phyloP scores from a whole-genome alignment of 2,329 filamentous ascomycete genomes.

The Ophiocordyceps camponoti-leonardi region DNA sequence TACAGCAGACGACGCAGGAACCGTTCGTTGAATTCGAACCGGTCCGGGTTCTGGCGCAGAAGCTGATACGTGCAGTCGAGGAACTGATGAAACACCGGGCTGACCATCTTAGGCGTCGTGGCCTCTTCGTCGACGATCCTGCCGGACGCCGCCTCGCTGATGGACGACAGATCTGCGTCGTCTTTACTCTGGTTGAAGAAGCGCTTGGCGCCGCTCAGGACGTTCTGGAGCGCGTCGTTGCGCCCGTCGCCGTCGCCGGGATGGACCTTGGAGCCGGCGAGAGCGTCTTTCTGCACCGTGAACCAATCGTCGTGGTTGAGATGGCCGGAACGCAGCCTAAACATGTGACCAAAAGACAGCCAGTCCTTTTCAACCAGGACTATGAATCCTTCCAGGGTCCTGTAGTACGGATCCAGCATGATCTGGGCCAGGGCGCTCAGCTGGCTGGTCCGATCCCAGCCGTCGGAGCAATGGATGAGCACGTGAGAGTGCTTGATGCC shows the following conservation, averaged over 20 bases:
- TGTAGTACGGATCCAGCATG: conserved; percentile 88
- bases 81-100: conserved; percentile 95
- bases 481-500: conserved; percentile 90
- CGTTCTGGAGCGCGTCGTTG: conserved; percentile 69
- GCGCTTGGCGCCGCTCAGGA: conserved; percentile 73
- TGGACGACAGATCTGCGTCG: conserved; percentile 41
- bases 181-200: conserved; percentile 60
- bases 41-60: conserved; percentile 64
- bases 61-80: conserved; percentile 89
- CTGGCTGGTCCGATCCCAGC: conserved; percentile 95
- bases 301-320: conserved; percentile 93
- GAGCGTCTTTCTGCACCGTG: conserved; percentile 63
- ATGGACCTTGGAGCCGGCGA: conserved; percentile 44
- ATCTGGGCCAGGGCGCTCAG: conserved; percentile 82
- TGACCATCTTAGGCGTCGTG: conserved; percentile 78
- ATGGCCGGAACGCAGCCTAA: conserved; percentile 77
- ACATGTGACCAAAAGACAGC: conserved; percentile 96
- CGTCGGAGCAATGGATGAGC: conserved; percentile 93
- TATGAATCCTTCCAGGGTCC: conserved; percentile 88
- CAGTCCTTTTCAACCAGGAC: conserved; percentile 93
- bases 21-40: conserved; percentile 93
- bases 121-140: conserved; percentile 38
- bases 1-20: conserved; percentile 82
- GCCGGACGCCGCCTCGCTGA: conserved; percentile 20
- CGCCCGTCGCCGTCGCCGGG: conserved; percentile 44